Conservation (phyloP, 108 stramenopile genomes). For the Nitzschia sp. region DNA sequence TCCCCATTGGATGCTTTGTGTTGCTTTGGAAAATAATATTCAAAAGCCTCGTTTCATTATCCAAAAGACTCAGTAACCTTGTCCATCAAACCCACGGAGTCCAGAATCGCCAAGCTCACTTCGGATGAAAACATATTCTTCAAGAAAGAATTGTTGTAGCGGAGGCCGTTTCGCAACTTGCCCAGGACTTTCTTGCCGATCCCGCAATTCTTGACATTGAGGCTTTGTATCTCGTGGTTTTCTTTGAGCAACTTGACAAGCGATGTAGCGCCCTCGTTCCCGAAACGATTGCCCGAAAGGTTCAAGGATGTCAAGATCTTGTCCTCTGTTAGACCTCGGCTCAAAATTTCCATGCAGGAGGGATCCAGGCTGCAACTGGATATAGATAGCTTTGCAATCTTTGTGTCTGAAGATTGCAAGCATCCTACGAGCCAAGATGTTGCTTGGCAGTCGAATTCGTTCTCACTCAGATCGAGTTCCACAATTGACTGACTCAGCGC, state of each 20-base stretch:
- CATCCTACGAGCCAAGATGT: neutral
- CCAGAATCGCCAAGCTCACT: slow-evolving; percentile 19
- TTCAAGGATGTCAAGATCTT: slow-evolving; percentile 7
- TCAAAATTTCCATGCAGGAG: slow-evolving; percentile 4
- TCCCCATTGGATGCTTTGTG: too few relatives aligned
- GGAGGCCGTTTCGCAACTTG: slow-evolving; percentile 6
- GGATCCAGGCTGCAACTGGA: slow-evolving; percentile 11
- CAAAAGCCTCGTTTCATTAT: too few relatives aligned
- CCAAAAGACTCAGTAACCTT: neutral
- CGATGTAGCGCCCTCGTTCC: slow-evolving; percentile 11
- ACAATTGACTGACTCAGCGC: neutral
- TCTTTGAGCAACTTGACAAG: slow-evolving; percentile 1
- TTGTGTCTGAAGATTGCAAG: neutral
- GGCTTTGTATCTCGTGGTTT: slow-evolving; percentile 9
- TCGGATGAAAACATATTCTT: slow-evolving; percentile 20
- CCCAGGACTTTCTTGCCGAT: slow-evolving; percentile 4
- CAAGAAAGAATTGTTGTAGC: slow-evolving; percentile 25
- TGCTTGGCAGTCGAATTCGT: neutral
- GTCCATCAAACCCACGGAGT: slow-evolving; percentile 19
- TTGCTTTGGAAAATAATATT: too few relatives aligned
- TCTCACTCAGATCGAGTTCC: slow-evolving; percentile 8
- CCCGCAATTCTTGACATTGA: slow-evolving; percentile 7
- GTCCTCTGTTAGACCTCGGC: neutral
- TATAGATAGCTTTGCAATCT: slow-evolving; percentile 3
- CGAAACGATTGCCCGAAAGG: slow-evolving; percentile 14